These are phyloP conservation scores for Lactarius deliciosus DNA, from an alignment of 768 basidiomycete species.

Conservation along the genomic window DNA sequence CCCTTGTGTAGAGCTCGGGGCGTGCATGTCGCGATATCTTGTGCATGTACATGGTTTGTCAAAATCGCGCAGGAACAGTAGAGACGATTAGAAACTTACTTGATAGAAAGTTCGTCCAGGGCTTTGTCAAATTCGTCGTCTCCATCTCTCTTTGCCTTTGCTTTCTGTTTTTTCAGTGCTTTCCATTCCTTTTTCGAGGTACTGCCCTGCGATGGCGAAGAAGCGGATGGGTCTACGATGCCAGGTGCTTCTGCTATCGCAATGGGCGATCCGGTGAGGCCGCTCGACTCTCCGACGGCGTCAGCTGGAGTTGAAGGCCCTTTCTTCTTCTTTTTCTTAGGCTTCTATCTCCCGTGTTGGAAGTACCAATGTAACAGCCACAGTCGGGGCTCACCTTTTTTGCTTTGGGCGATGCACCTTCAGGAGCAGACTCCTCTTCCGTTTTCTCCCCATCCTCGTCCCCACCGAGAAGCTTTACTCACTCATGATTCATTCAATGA, in stretches of 20 bases:
- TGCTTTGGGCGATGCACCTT: constrained; percentile 21
- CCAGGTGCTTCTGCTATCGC: constrained; percentile 7
- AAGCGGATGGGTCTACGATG: constrained; percentile 14
- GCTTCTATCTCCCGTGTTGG: constrained; percentile 29
- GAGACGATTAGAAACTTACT: constrained; percentile 44
- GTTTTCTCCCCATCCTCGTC: constrained; percentile 8
- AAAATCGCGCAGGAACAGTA: neutral
- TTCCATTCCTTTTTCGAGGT: constrained; percentile 51
- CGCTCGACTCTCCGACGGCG: constrained; percentile 15
- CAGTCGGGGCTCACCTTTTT: constrained; percentile 27
- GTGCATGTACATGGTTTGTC: constrained; percentile 6
- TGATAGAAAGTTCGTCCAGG: constrained; percentile 77
- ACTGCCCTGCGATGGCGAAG: constrained; percentile 18
- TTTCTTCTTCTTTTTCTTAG: constrained; percentile 46
- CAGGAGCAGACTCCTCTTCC: constrained; percentile 14
- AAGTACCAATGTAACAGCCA: neutral
- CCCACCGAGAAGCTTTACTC: constrained; percentile 23
- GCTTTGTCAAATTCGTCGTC: constrained; percentile 82
- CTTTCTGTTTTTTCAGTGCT: constrained; percentile 60
- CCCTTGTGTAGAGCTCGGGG: constrained; percentile 21
- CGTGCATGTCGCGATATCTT: constrained; percentile 57
- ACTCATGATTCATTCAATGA: neutral
- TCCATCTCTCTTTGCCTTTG: constrained; percentile 55
- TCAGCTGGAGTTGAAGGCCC: neutral
- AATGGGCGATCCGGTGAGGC: constrained; percentile 8